phyloP scores from a whole-genome alignment of 116 monocot genomes.

The Dioscorea cayenensis region DNA sequence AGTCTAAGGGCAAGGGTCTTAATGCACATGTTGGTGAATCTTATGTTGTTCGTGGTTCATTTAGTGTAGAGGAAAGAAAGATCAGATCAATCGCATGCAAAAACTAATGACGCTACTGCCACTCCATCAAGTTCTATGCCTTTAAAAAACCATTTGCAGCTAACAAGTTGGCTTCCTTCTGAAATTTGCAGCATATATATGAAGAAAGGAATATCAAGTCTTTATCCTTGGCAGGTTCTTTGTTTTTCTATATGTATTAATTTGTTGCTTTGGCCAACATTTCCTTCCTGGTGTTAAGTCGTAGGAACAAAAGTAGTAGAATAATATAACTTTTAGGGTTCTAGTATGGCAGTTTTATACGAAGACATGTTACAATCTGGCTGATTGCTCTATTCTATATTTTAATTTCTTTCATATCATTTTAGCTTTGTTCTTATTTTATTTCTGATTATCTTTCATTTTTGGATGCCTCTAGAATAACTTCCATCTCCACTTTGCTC shows the following conservation, averaged over 20 bases:
- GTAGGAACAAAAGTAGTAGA: background rate
- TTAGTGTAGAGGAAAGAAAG: conserved; percentile 1
- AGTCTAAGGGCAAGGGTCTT: background rate
- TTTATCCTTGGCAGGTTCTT: conserved; percentile 96
- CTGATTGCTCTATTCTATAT: too few relatives aligned
- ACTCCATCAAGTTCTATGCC: conserved; percentile 65
- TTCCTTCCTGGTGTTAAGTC: background rate
- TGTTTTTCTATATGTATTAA: background rate
- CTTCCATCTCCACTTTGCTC: too few relatives aligned
- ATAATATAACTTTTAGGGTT: too few relatives aligned
- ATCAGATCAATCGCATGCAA: conserved; percentile 1
- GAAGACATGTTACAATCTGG: too few relatives aligned
- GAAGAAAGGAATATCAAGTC: conserved; percentile 83
- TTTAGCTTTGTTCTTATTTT: too few relatives aligned
- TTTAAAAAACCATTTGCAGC: conserved; percentile 41
- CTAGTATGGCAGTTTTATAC: too few relatives aligned
- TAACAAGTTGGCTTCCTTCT: conserved; percentile 83
- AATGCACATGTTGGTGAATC: background rate
- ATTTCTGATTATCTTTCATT: background rate
- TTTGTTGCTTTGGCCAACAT: background rate
- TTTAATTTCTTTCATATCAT: too few relatives aligned
- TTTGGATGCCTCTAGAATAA: too few relatives aligned
- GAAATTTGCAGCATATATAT: conserved; percentile 71
- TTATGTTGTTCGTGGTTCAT: background rate
- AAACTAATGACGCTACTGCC: conserved; percentile 12